Evolutionary conservation across 2,329 filamentous ascomycete genomes (phyloP).

Genomic region (Saccharata proteae): DNA sequence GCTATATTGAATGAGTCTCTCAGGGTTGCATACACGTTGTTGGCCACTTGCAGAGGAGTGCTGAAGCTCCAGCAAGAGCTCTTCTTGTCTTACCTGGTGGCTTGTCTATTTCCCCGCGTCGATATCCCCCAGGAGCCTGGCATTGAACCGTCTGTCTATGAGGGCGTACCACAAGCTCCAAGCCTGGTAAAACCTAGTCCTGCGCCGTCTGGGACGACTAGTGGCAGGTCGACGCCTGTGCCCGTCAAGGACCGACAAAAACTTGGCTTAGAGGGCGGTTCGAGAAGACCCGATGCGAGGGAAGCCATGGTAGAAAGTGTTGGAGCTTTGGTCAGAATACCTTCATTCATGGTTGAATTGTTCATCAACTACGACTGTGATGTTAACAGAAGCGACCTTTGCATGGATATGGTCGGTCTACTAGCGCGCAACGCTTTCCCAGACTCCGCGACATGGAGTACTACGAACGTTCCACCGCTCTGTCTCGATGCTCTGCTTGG

Average conservation of each 20-base stretch:
- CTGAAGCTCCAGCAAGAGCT: conserved; percentile 94
- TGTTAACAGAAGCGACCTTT: conserved; percentile 78
- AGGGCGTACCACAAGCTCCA: conserved; percentile 83
- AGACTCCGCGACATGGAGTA: conserved; percentile 97
- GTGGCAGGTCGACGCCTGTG: conserved; percentile 80
- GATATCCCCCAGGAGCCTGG: conserved; percentile 84
- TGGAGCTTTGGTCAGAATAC: conserved; percentile 81
- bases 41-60: conserved; percentile 81
- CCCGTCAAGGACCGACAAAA: conserved; percentile 86
- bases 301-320: conserved; percentile 98
- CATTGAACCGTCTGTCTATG: conserved; percentile 84
- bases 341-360: conserved; percentile 85
- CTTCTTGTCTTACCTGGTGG: conserved; percentile 86
- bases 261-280: conserved; percentile 81
- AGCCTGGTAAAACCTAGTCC: conserved; percentile 71
- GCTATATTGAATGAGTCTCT: conserved; percentile 86
- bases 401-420: conserved; percentile 88
- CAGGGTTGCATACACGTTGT: conserved; percentile 77
- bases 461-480: conserved; percentile 89
- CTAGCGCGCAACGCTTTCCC: conserved; percentile 90
- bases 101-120: conserved; percentile 85
- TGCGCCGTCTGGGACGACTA: conserved; percentile 42
- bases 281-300: conserved; percentile 83
- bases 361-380: conserved; percentile 99
- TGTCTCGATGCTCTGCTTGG: conserved; percentile 85